Percentiles rank a stretch among this genome's conserved stretches.
These are phyloP conservation scores for Fusarium lyarnte DNA, from an alignment of 2,329 filamentous ascomycete species.

Conservation along the genomic window DNA sequence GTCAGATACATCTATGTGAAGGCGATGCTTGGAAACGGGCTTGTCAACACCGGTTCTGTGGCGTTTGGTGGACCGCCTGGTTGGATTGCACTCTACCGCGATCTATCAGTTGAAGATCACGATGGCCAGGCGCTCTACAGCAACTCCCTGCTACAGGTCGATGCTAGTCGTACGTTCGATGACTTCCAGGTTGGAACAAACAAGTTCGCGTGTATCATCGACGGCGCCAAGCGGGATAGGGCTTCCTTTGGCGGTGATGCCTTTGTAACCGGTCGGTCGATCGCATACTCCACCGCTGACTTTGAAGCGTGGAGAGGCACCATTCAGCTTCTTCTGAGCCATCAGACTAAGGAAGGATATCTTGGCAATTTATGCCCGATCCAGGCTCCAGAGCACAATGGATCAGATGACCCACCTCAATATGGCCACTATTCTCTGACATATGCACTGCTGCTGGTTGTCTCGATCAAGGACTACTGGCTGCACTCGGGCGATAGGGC, in stretches of 20 bases:
- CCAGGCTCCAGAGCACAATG: background rate
- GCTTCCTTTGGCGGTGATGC: background rate
- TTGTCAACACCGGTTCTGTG: background rate
- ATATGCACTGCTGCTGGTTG: background rate
- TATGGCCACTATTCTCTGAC: background rate
- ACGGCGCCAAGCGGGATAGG: background rate
- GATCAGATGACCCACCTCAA: background rate
- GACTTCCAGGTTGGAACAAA: constrained; percentile 6
- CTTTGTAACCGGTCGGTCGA: background rate
- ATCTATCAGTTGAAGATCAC: background rate
- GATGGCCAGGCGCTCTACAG: rapidly evolving
- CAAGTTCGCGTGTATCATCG: background rate
- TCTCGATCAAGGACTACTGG: constrained; percentile 2
- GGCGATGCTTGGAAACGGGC: background rate
- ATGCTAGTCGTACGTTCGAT: rapidly evolving
- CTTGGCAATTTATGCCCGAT: background rate
- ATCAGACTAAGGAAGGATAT: background rate
- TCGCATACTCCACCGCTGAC: background rate
- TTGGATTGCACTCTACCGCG: background rate
- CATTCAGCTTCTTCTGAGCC: background rate
- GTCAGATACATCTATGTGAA: background rate
- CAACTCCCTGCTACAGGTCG: rapidly evolving
- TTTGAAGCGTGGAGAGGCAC: background rate
- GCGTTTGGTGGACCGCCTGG: background rate
- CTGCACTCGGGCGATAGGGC: background rate